Percentiles rank a stretch among this genome's conserved stretches.
Evolutionary conservation across 2,329 filamentous ascomycete species (phyloP).

Genomic region (Paraphaeosphaeria sporulosa): DNA sequence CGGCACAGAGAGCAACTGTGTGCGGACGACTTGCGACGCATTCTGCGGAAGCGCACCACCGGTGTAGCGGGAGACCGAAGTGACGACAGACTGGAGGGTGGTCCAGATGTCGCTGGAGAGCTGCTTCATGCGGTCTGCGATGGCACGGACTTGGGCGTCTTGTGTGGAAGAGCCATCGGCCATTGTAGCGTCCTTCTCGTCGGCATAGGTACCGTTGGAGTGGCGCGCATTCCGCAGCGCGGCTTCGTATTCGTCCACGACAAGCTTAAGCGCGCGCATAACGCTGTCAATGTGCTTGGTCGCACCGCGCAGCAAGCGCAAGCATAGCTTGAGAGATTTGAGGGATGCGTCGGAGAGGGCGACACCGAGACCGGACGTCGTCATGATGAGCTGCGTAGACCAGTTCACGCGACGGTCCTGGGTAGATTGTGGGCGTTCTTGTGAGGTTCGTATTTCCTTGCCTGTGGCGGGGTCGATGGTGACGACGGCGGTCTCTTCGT

Average conservation of each 20-base stretch:
- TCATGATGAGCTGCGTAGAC: conserved; percentile 86
- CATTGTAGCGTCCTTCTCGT: conserved; percentile 30
- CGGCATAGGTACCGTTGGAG: conserved; percentile 20
- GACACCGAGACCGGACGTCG: conserved; percentile 87
- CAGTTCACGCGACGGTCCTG: conserved; percentile 61
- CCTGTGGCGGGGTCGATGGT: conserved; percentile 35
- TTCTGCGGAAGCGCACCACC: conserved; percentile 93
- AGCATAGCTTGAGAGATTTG: conserved; percentile 82
- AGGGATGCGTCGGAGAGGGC: conserved; percentile 91
- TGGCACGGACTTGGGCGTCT: conserved; percentile 61
- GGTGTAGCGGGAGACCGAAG: conserved; percentile 86
- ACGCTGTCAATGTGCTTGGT: conserved; percentile 81
- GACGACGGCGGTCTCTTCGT: conserved; percentile 65
- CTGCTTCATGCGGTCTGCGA: conserved; percentile 79
- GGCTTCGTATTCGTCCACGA: conserved; percentile 81
- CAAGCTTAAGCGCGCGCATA: conserved; percentile 75
- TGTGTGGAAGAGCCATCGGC: conserved; percentile 20
- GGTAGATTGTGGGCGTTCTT: conserved; percentile 26
- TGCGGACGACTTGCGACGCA: conserved; percentile 80
- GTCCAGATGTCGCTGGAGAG: conserved; percentile 58
- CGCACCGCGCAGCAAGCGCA: conserved; percentile 80
- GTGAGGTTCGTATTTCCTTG: conserved; percentile 30
- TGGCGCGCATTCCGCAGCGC: conserved; percentile 44
- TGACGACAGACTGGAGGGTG: conserved; percentile 77
- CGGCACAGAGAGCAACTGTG: conserved; percentile 84